phyloP scores from a whole-genome alignment of 176 grass and related monocot genomes.

The Hordeum vulgare region MorexV3_pseudomolecules_assembly NC_058519.1:590336489-590336988 shows the following conservation, averaged over 20 bases:
- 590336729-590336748: constrained; percentile 22
- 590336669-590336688: neutral
- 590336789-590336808: constrained; percentile 32
- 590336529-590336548: constrained; percentile 17
- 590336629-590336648: constrained; percentile 55
- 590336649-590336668: constrained; percentile 42
- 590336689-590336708: neutral
- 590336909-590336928: constrained; percentile 23
- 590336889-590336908: neutral
- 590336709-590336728: constrained; percentile 22
- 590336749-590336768: constrained; percentile 33
- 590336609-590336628: constrained; percentile 55
- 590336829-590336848: neutral
- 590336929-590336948: constrained; percentile 27
- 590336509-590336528: constrained; percentile 37
- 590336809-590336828: constrained; percentile 25
- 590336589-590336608: constrained; percentile 28
- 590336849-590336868: constrained; percentile 6
- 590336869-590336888: neutral
- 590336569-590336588: neutral
- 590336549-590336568: neutral
- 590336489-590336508: constrained; percentile 26
- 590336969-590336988: constrained; percentile 8
- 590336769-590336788: constrained; percentile 25
- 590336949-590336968: constrained; percentile 37